Evolutionary conservation across 1,284 basidiomycete genomes (phyloP).

Genomic region (Cryptococcus sp.): DNA sequence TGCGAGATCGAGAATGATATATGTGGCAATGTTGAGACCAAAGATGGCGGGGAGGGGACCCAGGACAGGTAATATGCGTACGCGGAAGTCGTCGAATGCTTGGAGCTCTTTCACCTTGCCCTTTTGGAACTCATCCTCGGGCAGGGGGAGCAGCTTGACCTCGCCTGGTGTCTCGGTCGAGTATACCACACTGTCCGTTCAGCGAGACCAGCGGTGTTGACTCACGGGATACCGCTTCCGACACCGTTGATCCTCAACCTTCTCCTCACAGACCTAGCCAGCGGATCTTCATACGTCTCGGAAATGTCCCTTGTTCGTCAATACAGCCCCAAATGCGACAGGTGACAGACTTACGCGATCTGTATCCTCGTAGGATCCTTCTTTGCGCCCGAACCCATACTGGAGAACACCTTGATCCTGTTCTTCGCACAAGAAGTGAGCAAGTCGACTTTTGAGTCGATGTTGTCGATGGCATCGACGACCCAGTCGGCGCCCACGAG

Average conservation of each 20-base stretch:
- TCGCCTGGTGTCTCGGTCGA: conserved; percentile 86
- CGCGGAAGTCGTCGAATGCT: conserved; percentile 88
- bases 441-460: conserved; percentile 86
- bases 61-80: conserved; percentile 47
- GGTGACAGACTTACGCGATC: conserved; percentile 54
- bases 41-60: conserved; percentile 76
- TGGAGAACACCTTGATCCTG: conserved; percentile 82
- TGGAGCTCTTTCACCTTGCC: conserved; percentile 86
- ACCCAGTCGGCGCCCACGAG: conserved; percentile 85
- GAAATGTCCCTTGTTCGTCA: conserved; percentile 63
- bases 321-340: neutral
- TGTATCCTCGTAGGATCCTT: conserved; percentile 90
- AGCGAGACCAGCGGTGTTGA: neutral
- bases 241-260: conserved; percentile 68
- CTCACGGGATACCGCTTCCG: conserved; percentile 63
- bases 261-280: conserved; percentile 82
- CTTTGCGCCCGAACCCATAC: conserved; percentile 98
- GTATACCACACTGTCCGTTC: conserved; percentile 67
- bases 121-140: conserved; percentile 86
- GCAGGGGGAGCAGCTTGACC: conserved; percentile 79
- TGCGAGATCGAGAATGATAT: conserved; percentile 75
- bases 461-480: conserved; percentile 94
- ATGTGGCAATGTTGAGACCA: conserved; percentile 79
- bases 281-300: conserved; percentile 86
- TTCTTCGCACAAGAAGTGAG: conserved; percentile 74